A percentile compares a stretch with the other conserved stretches of the same genome.
Conservation (phyloP, 345 rosid species). For the Camelina neglecta region DNA sequence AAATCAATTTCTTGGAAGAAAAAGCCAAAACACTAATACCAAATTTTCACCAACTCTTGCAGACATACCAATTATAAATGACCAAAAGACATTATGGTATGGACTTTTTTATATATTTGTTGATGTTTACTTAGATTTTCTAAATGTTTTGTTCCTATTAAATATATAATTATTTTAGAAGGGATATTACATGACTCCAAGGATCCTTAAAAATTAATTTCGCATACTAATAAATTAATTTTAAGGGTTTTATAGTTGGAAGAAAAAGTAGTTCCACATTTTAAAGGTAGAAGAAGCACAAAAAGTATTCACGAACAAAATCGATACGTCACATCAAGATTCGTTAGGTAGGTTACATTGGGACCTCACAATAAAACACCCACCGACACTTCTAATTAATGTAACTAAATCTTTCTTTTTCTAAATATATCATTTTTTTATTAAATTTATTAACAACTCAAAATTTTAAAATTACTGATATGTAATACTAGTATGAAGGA, state of each 20-base stretch:
- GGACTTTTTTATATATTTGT: background rate
- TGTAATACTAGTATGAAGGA: background rate
- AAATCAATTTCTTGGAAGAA: slow-evolving; percentile 2
- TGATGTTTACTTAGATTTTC: slow-evolving; percentile 17
- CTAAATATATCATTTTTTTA: background rate
- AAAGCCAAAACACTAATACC: slow-evolving; percentile 36
- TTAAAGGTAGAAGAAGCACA: slow-evolving; percentile 34
- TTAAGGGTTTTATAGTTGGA: slow-evolving; percentile 26
- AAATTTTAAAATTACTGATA: background rate
- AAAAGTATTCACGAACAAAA: slow-evolving; percentile 33
- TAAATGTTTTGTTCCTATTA: slow-evolving; percentile 1
- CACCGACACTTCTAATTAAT: slow-evolving; percentile 65
- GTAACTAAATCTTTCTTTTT: slow-evolving; percentile 16
- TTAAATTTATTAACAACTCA: slow-evolving; percentile 5
- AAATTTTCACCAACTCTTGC: slow-evolving; percentile 38
- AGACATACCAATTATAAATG: slow-evolving; percentile 26
- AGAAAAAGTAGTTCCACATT: slow-evolving; percentile 42
- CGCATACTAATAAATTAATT: background rate
- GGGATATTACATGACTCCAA: slow-evolving; percentile 17
- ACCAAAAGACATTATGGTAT: slow-evolving; percentile 3
- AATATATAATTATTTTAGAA: slow-evolving; percentile 12
- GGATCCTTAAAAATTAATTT: background rate
- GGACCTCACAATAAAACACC: slow-evolving; percentile 47
- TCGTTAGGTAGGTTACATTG: slow-evolving; percentile 34
- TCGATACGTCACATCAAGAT: slow-evolving; percentile 41